Percentiles rank a stretch among this genome's conserved stretches.
Conservation (phyloP, 129 eudicot species). For the Daucus carota region DH1_v3.0 NC_030383.2:61749001-61749500, state of each 20-base stretch:
- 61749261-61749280: not conserved
- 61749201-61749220: conserved; percentile 44
- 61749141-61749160: not conserved
- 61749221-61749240: not conserved
- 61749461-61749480: conserved; percentile 64
- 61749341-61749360: not conserved
- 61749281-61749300: not conserved
- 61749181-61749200: conserved; percentile 37
- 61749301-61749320: not conserved
- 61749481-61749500: conserved; percentile 55
- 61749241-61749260: not conserved
- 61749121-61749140: not conserved
- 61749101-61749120: not conserved
- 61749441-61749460: conserved; percentile 74
- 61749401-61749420: conserved; percentile 56
- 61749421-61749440: conserved; percentile 79
- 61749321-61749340: not conserved
- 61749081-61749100: not conserved
- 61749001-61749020: not conserved
- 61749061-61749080: not conserved
- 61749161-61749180: conserved; percentile 53
- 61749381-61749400: not conserved
- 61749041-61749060: not conserved
- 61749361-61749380: not conserved
- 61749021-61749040: not conserved